These are phyloP conservation scores for Acorus calamus DNA, from an alignment of 106 monocot genomes.

Conservation along the genomic window DNA sequence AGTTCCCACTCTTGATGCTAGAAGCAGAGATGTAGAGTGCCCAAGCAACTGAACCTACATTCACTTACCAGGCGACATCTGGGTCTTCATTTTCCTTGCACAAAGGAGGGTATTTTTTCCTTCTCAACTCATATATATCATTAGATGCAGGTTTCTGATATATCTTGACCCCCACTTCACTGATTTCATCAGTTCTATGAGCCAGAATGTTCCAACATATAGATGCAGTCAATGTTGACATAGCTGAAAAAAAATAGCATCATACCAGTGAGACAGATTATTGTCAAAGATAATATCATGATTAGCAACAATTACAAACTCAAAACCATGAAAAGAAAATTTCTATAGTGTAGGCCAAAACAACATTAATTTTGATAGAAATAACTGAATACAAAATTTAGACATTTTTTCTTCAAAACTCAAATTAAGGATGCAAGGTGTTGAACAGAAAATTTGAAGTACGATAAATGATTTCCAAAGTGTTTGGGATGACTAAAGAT, in stretches of 20 bases:
- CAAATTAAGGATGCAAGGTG: too few species aligned
- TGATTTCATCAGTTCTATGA: slow-evolving; percentile 69
- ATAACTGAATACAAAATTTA: too few species aligned
- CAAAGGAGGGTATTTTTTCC: slow-evolving; percentile 59
- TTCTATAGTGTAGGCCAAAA: too few species aligned
- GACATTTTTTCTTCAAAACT: too few species aligned
- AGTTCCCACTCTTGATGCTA: too few species aligned
- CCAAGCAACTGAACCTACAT: not conserved
- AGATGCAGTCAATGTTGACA: slow-evolving; percentile 52
- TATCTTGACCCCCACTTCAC: slow-evolving; percentile 59
- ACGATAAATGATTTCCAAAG: too few species aligned
- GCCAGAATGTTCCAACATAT: slow-evolving; percentile 79
- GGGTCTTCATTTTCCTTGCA: slow-evolving; percentile 67
- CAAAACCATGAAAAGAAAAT: too few species aligned
- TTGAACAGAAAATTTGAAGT: too few species aligned
- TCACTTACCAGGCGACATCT: slow-evolving; percentile 61
- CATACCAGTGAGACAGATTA: too few species aligned
- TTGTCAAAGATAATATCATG: not conserved
- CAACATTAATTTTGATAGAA: too few species aligned
- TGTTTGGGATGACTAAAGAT: too few species aligned
- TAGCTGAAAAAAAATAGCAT: slow-evolving; percentile 30
- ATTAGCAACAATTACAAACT: not conserved
- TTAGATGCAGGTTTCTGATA: slow-evolving; percentile 92
- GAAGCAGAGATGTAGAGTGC: too few species aligned
- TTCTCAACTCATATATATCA: slow-evolving; percentile 72